These are phyloP conservation scores for Blastobotrys illinoisensis DNA, from an alignment of 1,139 yeast genomes.

Conservation along the genomic window DNA sequence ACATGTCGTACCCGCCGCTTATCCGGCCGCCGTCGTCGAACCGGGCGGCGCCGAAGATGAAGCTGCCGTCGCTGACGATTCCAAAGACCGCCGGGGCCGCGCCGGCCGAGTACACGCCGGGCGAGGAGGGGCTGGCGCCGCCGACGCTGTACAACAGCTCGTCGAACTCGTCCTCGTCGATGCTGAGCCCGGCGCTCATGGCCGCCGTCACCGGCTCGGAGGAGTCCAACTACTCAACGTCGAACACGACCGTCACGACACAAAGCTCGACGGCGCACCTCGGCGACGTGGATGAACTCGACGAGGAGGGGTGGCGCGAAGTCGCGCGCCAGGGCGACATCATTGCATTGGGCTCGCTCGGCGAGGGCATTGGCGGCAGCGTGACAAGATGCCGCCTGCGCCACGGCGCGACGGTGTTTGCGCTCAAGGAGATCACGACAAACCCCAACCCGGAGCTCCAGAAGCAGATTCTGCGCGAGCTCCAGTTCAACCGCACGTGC, in stretches of 20 bases:
- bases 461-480: slow-evolving; percentile 79
- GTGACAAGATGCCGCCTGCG: slow-evolving; percentile 69
- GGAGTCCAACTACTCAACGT: neutral
- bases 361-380: slow-evolving; percentile 94
- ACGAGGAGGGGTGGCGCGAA: slow-evolving; percentile 72
- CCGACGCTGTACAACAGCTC: neutral
- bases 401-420: slow-evolving; percentile 60
- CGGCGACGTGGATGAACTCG: slow-evolving; percentile 49
- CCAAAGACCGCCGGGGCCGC: slow-evolving; percentile 14
- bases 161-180: slow-evolving; percentile 1
- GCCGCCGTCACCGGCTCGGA: slow-evolving; percentile 1
- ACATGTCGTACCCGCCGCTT: slow-evolving; percentile 33
- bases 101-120: neutral
- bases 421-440: slow-evolving; percentile 71
- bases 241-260: neutral
- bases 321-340: slow-evolving; percentile 56
- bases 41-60: slow-evolving; percentile 27
- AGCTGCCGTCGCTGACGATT: slow-evolving; percentile 31
- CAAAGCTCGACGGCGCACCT: slow-evolving; percentile 9
- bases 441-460: slow-evolving; percentile 79
- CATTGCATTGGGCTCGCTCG: slow-evolving; percentile 60
- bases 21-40: slow-evolving; percentile 27
- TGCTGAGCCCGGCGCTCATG: slow-evolving; percentile 9
- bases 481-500: slow-evolving; percentile 80
- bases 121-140: neutral